Evolutionary conservation across 1,139 yeast species (phyloP).

Genomic region (Kodamaea derodonti): DNA sequence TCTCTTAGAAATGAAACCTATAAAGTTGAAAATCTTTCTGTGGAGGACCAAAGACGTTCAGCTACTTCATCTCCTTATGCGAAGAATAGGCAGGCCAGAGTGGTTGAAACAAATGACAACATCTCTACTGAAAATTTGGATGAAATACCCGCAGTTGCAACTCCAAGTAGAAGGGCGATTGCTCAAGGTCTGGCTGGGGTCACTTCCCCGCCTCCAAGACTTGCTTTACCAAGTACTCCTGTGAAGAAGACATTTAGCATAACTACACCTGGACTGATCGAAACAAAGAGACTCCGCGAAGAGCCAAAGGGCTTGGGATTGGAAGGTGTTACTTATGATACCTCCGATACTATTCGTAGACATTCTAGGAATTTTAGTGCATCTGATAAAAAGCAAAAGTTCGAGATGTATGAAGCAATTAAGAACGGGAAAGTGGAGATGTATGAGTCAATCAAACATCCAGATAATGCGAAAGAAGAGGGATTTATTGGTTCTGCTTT

Average conservation of each 20-base stretch:
- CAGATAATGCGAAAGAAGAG: conserved; percentile 24
- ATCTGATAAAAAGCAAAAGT: conserved; percentile 6
- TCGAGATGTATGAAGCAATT: conserved; percentile 3
- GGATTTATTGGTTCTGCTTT: conserved; percentile 5
- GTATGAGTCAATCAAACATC: conserved; percentile 17
- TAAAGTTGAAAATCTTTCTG: conserved; percentile 1
- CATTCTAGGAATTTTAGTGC: conserved; percentile 2
- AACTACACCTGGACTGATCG: conserved; percentile 12
- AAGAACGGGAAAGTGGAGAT: neutral
- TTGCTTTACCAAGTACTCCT: conserved; percentile 26
- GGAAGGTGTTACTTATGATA: conserved; percentile 33
- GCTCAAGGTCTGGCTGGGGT: conserved; percentile 2
- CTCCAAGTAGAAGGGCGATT: conserved; percentile 13
- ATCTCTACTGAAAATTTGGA: conserved; percentile 18
- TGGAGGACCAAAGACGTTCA: conserved; percentile 20
- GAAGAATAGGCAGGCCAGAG: conserved; percentile 45
- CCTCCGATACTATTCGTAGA: neutral
- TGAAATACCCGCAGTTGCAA: conserved; percentile 11
- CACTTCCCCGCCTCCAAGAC: conserved; percentile 34
- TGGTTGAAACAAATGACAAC: conserved; percentile 38
- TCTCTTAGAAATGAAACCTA: conserved; percentile 1
- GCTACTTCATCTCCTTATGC: conserved; percentile 42
- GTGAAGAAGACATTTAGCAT: conserved; percentile 9
- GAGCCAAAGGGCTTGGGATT: conserved; percentile 38
- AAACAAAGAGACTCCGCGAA: conserved; percentile 9